These are phyloP conservation scores for Candida patagonica DNA, from an alignment of 805 yeast genomes.

Conservation along the genomic window DNA sequence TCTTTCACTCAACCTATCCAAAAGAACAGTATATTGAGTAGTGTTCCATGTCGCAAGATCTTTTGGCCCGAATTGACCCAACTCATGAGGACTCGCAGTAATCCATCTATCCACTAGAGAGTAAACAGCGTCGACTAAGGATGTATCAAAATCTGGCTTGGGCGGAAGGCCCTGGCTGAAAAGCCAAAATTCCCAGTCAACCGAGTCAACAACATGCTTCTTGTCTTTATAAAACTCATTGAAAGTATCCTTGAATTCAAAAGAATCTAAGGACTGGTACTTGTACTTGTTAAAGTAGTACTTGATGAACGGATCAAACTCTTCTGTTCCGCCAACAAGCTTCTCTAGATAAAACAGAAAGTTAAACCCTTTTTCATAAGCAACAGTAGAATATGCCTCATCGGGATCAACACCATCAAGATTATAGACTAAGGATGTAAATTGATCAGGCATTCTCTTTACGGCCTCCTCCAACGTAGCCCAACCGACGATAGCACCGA, in stretches of 20 bases:
- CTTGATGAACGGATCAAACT: conserved; percentile 73
- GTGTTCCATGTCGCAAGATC: conserved; percentile 58
- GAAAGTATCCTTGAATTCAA: conserved; percentile 66
- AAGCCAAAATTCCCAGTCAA: conserved; percentile 85
- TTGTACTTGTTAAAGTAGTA: conserved; percentile 64
- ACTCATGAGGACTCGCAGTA: conserved; percentile 7
- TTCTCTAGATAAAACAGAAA: conserved; percentile 67
- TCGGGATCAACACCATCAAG: conserved; percentile 74
- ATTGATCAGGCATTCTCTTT: conserved; percentile 34
- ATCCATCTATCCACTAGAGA: conserved; percentile 60
- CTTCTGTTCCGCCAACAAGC: conserved; percentile 50
- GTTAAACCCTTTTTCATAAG: conserved; percentile 86
- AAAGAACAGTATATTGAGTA: conserved; percentile 69
- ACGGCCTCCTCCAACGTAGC: conserved; percentile 62
- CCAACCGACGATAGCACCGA: conserved; percentile 85
- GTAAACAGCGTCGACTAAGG: conserved; percentile 66
- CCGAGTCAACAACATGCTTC: conserved; percentile 44
- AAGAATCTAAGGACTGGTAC: conserved; percentile 67
- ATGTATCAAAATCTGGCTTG: conserved; percentile 70
- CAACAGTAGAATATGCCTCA: conserved; percentile 79
- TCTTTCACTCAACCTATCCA: conserved; percentile 52
- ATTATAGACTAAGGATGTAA: conserved; percentile 59
- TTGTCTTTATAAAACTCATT: conserved; percentile 47
- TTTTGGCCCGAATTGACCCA: conserved; percentile 30
- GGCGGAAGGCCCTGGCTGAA: conserved; percentile 84